These are phyloP conservation scores for Acorus gramineus DNA, from an alignment of 106 monocot genomes.

Conservation along the genomic window DNA sequence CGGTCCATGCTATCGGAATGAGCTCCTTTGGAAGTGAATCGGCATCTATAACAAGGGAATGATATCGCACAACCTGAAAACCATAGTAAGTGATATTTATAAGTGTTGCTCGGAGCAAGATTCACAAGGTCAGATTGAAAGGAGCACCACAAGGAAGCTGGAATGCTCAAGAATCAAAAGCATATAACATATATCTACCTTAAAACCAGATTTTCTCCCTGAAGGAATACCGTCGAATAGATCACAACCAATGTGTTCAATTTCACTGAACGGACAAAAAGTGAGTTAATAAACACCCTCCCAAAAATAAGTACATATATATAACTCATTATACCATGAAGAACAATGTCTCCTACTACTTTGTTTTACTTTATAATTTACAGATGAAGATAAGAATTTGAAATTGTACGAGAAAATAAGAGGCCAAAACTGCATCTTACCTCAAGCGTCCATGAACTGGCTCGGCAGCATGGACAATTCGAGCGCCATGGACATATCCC, in stretches of 20 bases:
- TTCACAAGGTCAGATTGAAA: no score
- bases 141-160: neutral
- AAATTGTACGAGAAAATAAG: no score
- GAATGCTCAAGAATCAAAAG: neutral
- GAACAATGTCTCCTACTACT: no score
- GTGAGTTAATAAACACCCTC: neutral
- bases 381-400: no score
- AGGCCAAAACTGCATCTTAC: slow-evolving; percentile 8
- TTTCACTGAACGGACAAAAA: slow-evolving; percentile 52
- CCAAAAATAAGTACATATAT: neutral
- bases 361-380: no score
- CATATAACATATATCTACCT: slow-evolving; percentile 33
- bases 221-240: slow-evolving; percentile 83
- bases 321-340: no score
- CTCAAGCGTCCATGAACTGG: slow-evolving; percentile 94
- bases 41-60: slow-evolving; percentile 78
- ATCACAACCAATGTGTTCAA: slow-evolving; percentile 59
- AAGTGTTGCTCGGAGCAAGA: neutral
- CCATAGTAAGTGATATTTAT: neutral
- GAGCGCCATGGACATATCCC: slow-evolving; percentile 83
- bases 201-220: slow-evolving; percentile 81
- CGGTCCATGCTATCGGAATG: slow-evolving; percentile 78
- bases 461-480: slow-evolving; percentile 81
- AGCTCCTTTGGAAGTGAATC: slow-evolving; percentile 73
- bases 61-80: slow-evolving; percentile 85